Evolutionary conservation across 768 basidiomycete species (phyloP), one percentile per base, ranked within the genome.

Genomic region (Hydnum rufescens): DNA sequence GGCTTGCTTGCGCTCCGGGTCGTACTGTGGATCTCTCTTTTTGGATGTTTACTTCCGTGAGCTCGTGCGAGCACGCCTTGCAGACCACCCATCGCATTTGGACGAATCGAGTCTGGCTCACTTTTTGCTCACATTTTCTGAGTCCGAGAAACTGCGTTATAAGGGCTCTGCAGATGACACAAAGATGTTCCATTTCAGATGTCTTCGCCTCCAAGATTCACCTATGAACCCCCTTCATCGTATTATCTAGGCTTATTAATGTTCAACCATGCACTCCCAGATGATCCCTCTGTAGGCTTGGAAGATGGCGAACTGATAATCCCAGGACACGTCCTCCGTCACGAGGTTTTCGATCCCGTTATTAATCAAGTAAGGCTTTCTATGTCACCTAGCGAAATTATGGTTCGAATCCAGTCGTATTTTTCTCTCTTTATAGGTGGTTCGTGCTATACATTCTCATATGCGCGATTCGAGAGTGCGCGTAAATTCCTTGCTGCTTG

Each of bases 311-410:
- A 92, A 63, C 71, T 92, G 2, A 76, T 76, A 8, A 83, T 90
- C 57, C 82, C 84, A 2, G 87, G 87, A 18, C 78, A 74, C 57
- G 65, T 87, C 22, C 70, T 92, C 51, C 77, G 87, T 29, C 69
- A 74, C 57, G 81, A 86, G 62, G 87, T 90, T 5, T 92, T 90
- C 58, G 87, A 88, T 65, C 87, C 88, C 26, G 80, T 90, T 34
- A 76, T 92, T 32, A 73, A 74, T 56, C 74, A 86, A 70, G 85
- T 83, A 53, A 23, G 71, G 58, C 53, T 25, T 16, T 32, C 8
- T 51, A 23, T 44, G 25, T 39, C n/a, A n/a, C n/a, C n/a, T n/a
- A n/a, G n/a, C n/a, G n/a, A n/a, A n/a, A n/a, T 13, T 39, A 13
- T 39, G 22, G 13, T 13, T 39, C 13, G 13, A 22, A 39, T 13